phyloP scores from a whole-genome alignment of 2,329 filamentous ascomycete species.

The Hypoxylon sp. region DNA sequence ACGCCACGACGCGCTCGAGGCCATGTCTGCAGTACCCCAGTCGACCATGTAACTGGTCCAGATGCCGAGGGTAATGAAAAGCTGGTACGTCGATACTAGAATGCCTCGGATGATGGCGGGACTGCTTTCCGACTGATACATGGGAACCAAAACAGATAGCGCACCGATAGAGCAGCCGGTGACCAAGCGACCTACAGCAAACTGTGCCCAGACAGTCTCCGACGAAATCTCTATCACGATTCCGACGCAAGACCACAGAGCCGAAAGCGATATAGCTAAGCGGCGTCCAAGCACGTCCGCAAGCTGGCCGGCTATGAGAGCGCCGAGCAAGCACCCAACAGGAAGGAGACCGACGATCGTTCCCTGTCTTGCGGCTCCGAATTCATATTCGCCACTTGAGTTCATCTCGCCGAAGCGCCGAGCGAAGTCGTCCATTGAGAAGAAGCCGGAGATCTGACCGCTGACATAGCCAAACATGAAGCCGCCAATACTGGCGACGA shows the following conservation, averaged over 20 bases:
- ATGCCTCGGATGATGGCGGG: slow-evolving; percentile 75
- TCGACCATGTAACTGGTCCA: slow-evolving; percentile 72
- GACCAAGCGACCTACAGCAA: slow-evolving; percentile 75
- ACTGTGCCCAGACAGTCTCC: slow-evolving; percentile 70
- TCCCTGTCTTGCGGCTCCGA: slow-evolving; percentile 72
- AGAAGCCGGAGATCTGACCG: slow-evolving; percentile 74
- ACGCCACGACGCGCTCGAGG: slow-evolving; percentile 70
- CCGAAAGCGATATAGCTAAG: slow-evolving; percentile 72
- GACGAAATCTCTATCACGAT: slow-evolving; percentile 75
- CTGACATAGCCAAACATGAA: slow-evolving; percentile 72
- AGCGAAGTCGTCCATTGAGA: slow-evolving; percentile 71
- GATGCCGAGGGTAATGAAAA: slow-evolving; percentile 79
- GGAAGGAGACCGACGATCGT: slow-evolving; percentile 75
- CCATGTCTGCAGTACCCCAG: slow-evolving; percentile 68
- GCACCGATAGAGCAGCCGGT: slow-evolving; percentile 76
- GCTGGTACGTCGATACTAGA: slow-evolving; percentile 75
- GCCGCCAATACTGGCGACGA: slow-evolving; percentile 68
- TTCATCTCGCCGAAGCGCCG: slow-evolving; percentile 66
- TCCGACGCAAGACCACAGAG: slow-evolving; percentile 74
- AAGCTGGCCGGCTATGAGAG: slow-evolving; percentile 70
- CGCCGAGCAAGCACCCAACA: slow-evolving; percentile 72
- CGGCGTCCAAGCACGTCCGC: slow-evolving; percentile 74
- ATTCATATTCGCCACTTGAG: slow-evolving; percentile 59
- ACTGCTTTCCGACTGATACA: slow-evolving; percentile 78
- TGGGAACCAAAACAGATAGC: slow-evolving; percentile 74